These are phyloP conservation scores for Leccinum rimulosum DNA, from an alignment of 768 basidiomycete species.

Conservation along the genomic window DNA sequence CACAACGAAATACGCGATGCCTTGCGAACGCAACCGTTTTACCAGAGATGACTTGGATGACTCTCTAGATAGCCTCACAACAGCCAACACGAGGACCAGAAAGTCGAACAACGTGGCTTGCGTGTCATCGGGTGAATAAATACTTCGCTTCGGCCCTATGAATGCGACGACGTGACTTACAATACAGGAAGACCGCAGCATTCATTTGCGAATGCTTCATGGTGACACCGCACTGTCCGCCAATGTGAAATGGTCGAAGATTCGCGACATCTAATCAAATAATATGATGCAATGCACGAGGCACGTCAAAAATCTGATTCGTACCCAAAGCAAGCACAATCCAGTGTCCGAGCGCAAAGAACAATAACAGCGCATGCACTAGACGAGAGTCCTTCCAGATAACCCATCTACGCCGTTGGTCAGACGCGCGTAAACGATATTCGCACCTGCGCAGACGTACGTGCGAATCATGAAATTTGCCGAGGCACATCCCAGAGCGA, in stretches of 20 bases:
- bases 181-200: constrained; percentile 15
- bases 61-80: constrained; percentile 15
- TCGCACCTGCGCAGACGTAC: constrained; percentile 11
- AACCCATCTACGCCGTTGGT: constrained; percentile 22
- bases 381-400: constrained; percentile 22
- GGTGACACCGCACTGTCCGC: neutral
- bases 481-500: constrained; percentile 20
- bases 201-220: constrained; percentile 1
- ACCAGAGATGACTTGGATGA: constrained; percentile 15
- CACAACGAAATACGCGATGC: constrained; percentile 21
- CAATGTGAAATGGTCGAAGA: neutral
- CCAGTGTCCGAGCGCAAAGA: constrained; percentile 24
- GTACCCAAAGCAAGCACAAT: constrained; percentile 15
- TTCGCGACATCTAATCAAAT: constrained; percentile 15
- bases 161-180: constrained; percentile 8
- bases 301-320: neutral
- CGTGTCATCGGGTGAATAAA: neutral
- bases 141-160: neutral
- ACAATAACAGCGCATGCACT: constrained; percentile 16
- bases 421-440: neutral
- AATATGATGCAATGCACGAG: neutral
- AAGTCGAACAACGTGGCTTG: constrained; percentile 25
- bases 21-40: constrained; percentile 20
- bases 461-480: constrained; percentile 30
- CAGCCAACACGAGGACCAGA: constrained; percentile 18